Base-by-base conservation (phyloP, 208 protist genomes). In the Porcisia deanei region DNA sequence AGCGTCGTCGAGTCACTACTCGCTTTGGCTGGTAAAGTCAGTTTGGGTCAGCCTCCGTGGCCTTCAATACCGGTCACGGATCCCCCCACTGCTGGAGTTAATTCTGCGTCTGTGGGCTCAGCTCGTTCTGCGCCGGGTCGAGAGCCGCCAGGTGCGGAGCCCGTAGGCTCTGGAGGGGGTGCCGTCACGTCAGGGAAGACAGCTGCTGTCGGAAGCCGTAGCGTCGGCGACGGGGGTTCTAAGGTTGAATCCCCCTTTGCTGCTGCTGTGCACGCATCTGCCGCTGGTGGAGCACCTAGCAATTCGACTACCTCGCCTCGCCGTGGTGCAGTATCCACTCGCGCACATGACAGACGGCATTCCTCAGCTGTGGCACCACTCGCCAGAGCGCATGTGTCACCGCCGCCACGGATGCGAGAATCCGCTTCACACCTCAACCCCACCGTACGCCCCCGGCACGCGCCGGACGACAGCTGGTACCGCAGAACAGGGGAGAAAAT, bases 401-500 rank as follows among this genome's bases (percentile, higher is more conserved):
- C 49, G 68, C 68, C 68, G 45, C 65, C 66, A 47, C 52, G 68
- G 37, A 30, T 55, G 18, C 67, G 12, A 37, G n/a, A 25, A 25
- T 37, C 45, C 10, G 10, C 63, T 14, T 25, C 55, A 52, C 73
- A 82, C 68, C 66, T 54, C 60, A 72, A 78, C 65, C 59, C 60
- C 2, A 16, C 30, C 14, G n/a, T 53, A 2, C 74, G 69, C 12
- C 73, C 25, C 37, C 4, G 57, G 34, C 45, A 71, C 73, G 69
- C 64, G 43, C 39, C 45, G 30, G 67, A 71, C n/a, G 59, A 84
- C 63, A 89, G 74, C 73, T 93, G 88, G 88, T 76, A 91, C 53
- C 83, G 73, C 25, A 76, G 80, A 4, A 84, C 87, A 16, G 67
- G 87, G 64, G 82, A 87, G 57, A 88, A 93, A 79, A 89, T 95